A percentile compares a stretch with the other conserved stretches of the same genome.
Evolutionary conservation across 169 alveolate species (phyloP).

Genomic region (Cryptosporidium canis): DNA sequence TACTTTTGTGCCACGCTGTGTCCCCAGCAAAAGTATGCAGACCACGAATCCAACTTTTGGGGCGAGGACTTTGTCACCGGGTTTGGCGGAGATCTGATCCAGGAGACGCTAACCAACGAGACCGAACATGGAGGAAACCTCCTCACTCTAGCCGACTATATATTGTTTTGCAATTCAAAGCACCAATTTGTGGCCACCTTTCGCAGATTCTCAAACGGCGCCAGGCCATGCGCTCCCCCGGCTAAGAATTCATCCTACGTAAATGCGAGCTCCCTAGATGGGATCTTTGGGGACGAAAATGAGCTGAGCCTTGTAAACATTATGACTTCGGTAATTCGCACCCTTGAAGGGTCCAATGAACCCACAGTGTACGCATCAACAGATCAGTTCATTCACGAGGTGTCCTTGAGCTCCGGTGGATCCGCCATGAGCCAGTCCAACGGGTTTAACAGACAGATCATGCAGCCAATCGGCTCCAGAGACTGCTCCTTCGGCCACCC

Average conservation of each 20-base stretch:
- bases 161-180: slow-evolving; percentile 58
- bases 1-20: slow-evolving; percentile 65
- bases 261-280: slow-evolving; percentile 36
- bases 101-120: slow-evolving; percentile 34
- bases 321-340: slow-evolving; percentile 58
- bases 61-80: slow-evolving; percentile 64
- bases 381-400: slow-evolving; percentile 35
- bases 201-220: slow-evolving; percentile 31
- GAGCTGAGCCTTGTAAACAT: slow-evolving; percentile 50
- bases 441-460: neutral
- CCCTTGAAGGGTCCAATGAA: slow-evolving; percentile 51
- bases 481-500: neutral
- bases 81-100: slow-evolving; percentile 64
- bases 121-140: slow-evolving; percentile 35
- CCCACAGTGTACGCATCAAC: slow-evolving; percentile 46
- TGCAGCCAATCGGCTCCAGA: neutral
- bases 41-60: slow-evolving; percentile 71
- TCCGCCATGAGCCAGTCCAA: neutral
- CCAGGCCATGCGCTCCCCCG: slow-evolving; percentile 10
- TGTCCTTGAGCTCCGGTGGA: neutral
- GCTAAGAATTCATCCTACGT: slow-evolving; percentile 34
- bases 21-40: slow-evolving; percentile 71
- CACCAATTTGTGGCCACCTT: slow-evolving; percentile 70
- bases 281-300: slow-evolving; percentile 40
- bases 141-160: slow-evolving; percentile 26